phyloP scores from a whole-genome alignment of 352 stramenopile genomes.

The Pythium periplocum region DNA sequence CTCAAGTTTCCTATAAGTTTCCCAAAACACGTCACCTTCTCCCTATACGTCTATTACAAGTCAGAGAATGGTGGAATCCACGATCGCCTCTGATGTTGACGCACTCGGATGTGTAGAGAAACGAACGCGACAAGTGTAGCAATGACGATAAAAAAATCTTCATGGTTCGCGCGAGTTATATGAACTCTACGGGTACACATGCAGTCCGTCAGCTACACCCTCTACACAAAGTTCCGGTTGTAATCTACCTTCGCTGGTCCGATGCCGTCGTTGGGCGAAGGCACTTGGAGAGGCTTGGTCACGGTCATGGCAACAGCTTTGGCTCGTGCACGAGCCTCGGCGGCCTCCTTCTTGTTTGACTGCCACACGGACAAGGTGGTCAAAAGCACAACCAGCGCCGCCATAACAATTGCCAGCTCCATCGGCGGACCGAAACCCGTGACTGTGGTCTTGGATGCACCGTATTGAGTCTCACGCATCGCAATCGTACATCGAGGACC shows the following conservation, averaged over 20 bases:
- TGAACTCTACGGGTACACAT: background rate
- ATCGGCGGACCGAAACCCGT: constrained; percentile 19
- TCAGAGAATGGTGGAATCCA: too few species aligned
- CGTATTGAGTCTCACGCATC: constrained; percentile 10
- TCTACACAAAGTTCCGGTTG: constrained; percentile 12
- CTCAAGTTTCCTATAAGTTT: too few species aligned
- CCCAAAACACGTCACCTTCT: too few species aligned
- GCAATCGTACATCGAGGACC: constrained; percentile 24
- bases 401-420: constrained; percentile 18
- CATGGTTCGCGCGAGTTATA: too few species aligned
- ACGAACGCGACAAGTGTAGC: too few species aligned
- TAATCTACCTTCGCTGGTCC: constrained; percentile 9
- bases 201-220: background rate
- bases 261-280: too few species aligned
- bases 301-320: too few species aligned
- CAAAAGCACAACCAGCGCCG: constrained; percentile 19
- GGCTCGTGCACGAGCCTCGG: background rate
- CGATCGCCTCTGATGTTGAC: too few species aligned
- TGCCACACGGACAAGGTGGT: constrained; percentile 23
- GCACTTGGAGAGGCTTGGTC: too few species aligned
- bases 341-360: constrained; percentile 4
- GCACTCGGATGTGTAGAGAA: too few species aligned
- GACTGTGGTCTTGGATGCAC: background rate
- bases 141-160: too few species aligned
- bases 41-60: too few species aligned